phyloP scores from a whole-genome alignment of 768 basidiomycete genomes.

The Hypsizygus marmoreus region DNA sequence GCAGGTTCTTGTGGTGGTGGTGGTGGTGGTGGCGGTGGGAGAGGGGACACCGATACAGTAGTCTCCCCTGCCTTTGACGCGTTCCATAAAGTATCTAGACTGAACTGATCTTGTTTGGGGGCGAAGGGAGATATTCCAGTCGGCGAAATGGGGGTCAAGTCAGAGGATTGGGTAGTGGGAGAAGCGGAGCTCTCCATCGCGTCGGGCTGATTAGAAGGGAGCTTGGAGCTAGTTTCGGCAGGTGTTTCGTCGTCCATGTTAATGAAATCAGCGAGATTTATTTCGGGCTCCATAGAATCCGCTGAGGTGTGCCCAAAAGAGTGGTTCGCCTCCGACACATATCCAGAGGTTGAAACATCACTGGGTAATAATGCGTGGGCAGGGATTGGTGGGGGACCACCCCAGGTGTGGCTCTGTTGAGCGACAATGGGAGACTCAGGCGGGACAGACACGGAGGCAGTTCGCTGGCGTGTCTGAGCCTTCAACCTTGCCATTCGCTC shows the following conservation, averaged over 20 bases:
- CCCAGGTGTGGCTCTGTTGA: constrained; percentile 54
- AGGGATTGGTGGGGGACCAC: constrained; percentile 60
- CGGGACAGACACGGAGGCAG: constrained; percentile 61
- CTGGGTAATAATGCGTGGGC: constrained; percentile 41
- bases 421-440: constrained; percentile 69
- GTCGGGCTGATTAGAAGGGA: constrained; percentile 8
- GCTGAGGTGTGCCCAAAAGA: constrained; percentile 27
- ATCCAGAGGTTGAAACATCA: constrained; percentile 25
- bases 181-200: constrained; percentile 19
- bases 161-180: constrained; percentile 8
- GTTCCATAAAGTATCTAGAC: constrained; percentile 73
- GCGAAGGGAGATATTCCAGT: constrained; percentile 53
- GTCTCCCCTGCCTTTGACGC: constrained; percentile 45
- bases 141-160: constrained; percentile 23
- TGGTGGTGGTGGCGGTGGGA: constrained; percentile 15
- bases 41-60: too few species aligned
- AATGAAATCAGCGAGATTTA: constrained; percentile 75
- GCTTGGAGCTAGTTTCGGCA: too few species aligned
- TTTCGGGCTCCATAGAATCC: constrained; percentile 57
- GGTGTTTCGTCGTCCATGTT: constrained; percentile 70
- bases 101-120: constrained; percentile 57
- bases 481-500: constrained; percentile 67
- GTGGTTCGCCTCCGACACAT: constrained; percentile 22
- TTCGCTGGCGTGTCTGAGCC: constrained; percentile 48
- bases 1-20: constrained; percentile 14